These are phyloP conservation scores for Linum usitatissimum DNA, from an alignment of 345 rosid species.

Conservation along the genomic window DNA sequence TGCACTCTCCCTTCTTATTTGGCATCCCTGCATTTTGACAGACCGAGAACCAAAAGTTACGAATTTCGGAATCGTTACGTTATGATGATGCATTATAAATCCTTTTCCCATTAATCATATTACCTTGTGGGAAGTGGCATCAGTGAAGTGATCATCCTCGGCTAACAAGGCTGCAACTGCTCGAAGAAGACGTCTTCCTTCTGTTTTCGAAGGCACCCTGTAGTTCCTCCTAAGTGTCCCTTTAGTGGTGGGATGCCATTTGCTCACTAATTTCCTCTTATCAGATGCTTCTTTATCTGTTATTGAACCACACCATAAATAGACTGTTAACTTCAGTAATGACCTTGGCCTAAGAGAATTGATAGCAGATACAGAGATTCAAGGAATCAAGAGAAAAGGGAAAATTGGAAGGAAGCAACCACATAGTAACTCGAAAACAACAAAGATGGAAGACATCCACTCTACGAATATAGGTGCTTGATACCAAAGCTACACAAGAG, in stretches of 20 bases:
- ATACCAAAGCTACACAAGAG: too few species aligned
- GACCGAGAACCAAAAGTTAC: neutral
- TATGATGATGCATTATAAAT: too few species aligned
- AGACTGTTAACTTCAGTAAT: neutral
- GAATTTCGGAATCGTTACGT: neutral
- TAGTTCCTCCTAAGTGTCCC: slow-evolving; percentile 84
- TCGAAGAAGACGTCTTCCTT: slow-evolving; percentile 72
- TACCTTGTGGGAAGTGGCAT: slow-evolving; percentile 92
- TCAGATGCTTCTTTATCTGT: slow-evolving; percentile 64
- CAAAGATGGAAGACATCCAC: too few species aligned
- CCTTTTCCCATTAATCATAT: neutral
- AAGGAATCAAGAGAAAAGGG: too few species aligned
- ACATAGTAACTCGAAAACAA: too few species aligned
- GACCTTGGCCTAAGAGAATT: too few species aligned
- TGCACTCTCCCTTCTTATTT: slow-evolving; percentile 86
- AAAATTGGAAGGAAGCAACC: too few species aligned
- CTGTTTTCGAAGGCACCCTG: slow-evolving; percentile 75
- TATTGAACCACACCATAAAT: neutral
- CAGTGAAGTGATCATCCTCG: slow-evolving; percentile 78
- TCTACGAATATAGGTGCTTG: too few species aligned
- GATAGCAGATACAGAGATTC: too few species aligned
- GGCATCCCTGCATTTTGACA: slow-evolving; percentile 58
- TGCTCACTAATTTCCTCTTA: slow-evolving; percentile 72
- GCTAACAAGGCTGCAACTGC: slow-evolving; percentile 78
- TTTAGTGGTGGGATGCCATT: slow-evolving; percentile 93